Evolutionary conservation across 495 filamentous ascomycete species (phyloP).

Genomic region (Penicillium psychrofluorescens): DNA sequence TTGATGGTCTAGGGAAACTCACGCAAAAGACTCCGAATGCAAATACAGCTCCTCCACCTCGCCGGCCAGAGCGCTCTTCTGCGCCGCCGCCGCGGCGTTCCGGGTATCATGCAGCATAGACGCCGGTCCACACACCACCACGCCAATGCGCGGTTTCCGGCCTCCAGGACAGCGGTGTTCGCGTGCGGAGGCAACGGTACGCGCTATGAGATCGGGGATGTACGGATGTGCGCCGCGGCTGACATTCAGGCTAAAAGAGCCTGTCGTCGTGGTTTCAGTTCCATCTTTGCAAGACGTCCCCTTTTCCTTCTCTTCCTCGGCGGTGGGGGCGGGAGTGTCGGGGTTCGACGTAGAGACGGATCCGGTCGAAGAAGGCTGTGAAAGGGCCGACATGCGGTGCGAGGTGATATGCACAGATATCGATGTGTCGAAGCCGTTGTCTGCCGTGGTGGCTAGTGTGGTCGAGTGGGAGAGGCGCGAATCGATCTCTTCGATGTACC

Average conservation of each 20-base stretch:
- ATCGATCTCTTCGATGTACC: constrained; percentile 17
- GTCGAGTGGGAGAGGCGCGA: constrained; percentile 6
- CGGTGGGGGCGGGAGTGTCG: no score
- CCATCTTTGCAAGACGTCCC: neutral
- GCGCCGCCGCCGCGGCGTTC: constrained; percentile 41
- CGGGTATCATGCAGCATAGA: constrained; percentile 43
- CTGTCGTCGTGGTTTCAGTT: constrained; percentile 11
- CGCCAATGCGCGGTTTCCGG: constrained; percentile 25
- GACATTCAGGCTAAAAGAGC: constrained; percentile 12
- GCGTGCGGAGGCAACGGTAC: constrained; percentile 18
- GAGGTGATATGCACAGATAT: constrained; percentile 24
- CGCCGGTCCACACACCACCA: constrained; percentile 44
- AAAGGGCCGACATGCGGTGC: constrained; percentile 1
- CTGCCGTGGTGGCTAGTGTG: constrained; percentile 1
- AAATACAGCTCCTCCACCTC: constrained; percentile 42
- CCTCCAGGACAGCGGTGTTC: constrained; percentile 4
- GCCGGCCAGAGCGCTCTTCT: constrained; percentile 30
- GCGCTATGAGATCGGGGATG: constrained; percentile 20
- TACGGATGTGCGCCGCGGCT: constrained; percentile 28
- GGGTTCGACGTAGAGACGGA: neutral
- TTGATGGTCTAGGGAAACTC: constrained; percentile 6
- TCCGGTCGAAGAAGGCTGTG: constrained; percentile 4
- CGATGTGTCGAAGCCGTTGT: constrained; percentile 23
- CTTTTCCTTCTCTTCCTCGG: neutral
- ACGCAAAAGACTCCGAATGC: constrained; percentile 48